Evolutionary conservation across 2,329 filamentous ascomycete species (phyloP), one percentile per base, ranked within the genome.

Genomic region (Chaetomiaceae sp.): DNA sequence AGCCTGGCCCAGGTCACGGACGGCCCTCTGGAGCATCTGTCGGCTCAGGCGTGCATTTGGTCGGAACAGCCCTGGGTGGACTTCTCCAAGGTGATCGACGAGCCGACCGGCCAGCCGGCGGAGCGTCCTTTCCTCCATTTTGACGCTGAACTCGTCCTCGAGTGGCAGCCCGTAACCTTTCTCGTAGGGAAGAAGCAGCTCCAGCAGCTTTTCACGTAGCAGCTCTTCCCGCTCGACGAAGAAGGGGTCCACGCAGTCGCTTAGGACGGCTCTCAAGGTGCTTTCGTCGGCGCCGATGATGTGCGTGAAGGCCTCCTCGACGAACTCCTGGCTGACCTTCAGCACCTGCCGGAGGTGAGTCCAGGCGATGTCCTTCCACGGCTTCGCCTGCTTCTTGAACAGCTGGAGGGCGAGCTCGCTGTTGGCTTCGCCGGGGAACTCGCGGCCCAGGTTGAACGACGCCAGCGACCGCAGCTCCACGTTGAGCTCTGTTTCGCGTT

Each of bases 371-470:
- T 7, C 23, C 8, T 65, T 60, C 75, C 74, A 78, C 0, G 70
- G 71, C 6, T 54, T 39, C 0, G 70, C 61, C 31, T 76, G 71
- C 9, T 64, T 61, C 23, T 67, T 66, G 58, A 78, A 77, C 1
- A 77, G 58, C 29, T 70, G 63, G 3, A 72, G 61, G 0, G 64
- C 69, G 4, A 76, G 62, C 0, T 69, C 64, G 14, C 63, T 63
- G 34, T 71, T 76, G 0, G 68, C 61, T 0, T 64, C 64, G 0
- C 72, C 72, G 0, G 72, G 71, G 19, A 75, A 70, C 40, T 75
- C 72, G 1, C 54, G 64, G 1, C 73, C 74, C 50, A 71, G 72
- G 33, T 74, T 73, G 0, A 54, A 58, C 0, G 68, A 65, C 1
- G 69, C 71, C 6, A 68, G 55, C 2, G 39, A 50, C 55, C 71